Conservation (phyloP, 2,329 filamentous ascomycete genomes). For the Ascomycota sp. region DNA sequence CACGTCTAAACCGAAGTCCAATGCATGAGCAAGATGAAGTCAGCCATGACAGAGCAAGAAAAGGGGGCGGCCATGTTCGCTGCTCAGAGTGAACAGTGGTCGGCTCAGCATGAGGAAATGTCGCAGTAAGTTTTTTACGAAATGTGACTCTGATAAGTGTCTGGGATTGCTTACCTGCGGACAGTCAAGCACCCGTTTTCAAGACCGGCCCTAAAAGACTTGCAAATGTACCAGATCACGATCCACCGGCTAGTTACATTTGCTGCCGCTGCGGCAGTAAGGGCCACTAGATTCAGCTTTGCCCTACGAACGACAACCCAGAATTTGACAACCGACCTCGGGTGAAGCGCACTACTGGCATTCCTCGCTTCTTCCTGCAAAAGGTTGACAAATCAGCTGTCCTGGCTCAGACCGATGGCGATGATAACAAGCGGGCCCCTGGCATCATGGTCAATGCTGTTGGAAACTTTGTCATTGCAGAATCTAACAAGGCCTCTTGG, state of each 20-base stretch:
- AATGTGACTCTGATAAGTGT: slow-evolving; percentile 1
- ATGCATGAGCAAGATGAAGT: slow-evolving; percentile 45
- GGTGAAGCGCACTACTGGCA: slow-evolving; percentile 90
- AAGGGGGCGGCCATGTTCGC: slow-evolving; percentile 82
- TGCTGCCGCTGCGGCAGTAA: slow-evolving; percentile 94
- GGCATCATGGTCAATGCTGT: slow-evolving; percentile 96
- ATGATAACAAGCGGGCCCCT: slow-evolving; percentile 65
- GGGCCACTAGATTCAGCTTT: slow-evolving; percentile 97
- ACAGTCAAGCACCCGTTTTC: slow-evolving; percentile 37
- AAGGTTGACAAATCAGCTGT: slow-evolving; percentile 80
- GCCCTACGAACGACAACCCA: slow-evolving; percentile 94
- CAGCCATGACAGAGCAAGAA: slow-evolving; percentile 76
- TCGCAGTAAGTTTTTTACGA: slow-evolving; percentile 36
- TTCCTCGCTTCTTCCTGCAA: slow-evolving; percentile 83
- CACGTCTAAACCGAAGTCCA: slow-evolving; percentile 30
- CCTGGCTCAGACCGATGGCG: slow-evolving; percentile 47
- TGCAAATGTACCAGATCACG: slow-evolving; percentile 68
- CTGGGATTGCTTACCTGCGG: slow-evolving; percentile 10
- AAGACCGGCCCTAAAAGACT: slow-evolving; percentile 41
- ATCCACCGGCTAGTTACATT: slow-evolving; percentile 79
- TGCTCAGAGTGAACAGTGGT: slow-evolving; percentile 77
- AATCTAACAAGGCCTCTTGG: slow-evolving; percentile 89
- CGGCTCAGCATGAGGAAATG: slow-evolving; percentile 79
- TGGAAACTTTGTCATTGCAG: slow-evolving; percentile 89
- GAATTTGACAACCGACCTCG: slow-evolving; percentile 83